Base-by-base conservation (phyloP, 768 basidiomycete genomes). In the Auricularia sp. region DNA sequence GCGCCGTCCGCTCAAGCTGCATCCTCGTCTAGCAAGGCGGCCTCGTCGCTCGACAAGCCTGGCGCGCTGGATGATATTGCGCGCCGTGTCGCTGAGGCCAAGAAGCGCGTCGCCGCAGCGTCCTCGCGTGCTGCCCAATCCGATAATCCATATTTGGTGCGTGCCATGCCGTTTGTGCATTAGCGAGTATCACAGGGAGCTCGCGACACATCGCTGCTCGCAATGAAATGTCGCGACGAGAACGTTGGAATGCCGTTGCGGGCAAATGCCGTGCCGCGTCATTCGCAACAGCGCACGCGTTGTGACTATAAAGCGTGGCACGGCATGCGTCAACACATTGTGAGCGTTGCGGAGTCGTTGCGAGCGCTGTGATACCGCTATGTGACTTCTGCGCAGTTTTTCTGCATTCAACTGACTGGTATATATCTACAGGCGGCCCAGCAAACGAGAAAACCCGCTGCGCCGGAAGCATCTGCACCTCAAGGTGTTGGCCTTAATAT, bases 61-160 rank as follows among this genome's bases (percentile, higher is more conserved):
- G 75, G 78, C 23, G 77, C 78, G 34, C 73, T 81, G 34, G 87
- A 88, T 65, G 90, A 91, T 66, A 73, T 93, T 4, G 78, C 84
- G 0, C 83, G 85, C 7, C 80, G 83, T 65, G 84, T 97, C 0
- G 90, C 88, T 6, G 96, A 97, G 66, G 91, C 93, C 12, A 92
- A 90, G 74, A 81, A 87, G 43, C 83, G 89, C 62, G 91, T 96
- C 0, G 86, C 89, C 0, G 90, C 91, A 53, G 88, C 91, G 42
- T 88, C 90, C 71, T 89, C 80, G 64, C 87, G 87, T 68, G 80
- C 87, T 21, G 84, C 87, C 0, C 77, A 87, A 36, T 89, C 87
- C 67, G 88, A 87, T 64, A 96, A 93, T 67, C 93, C 92, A 0
- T 95, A 96, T 78, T 86, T 93, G 83, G 92, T 88, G 36, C 56